A percentile compares a stretch with the other conserved stretches of the same genome.
phyloP scores from a whole-genome alignment of 2,329 filamentous ascomycete genomes.

The Cyphellophora europaea region DNA sequence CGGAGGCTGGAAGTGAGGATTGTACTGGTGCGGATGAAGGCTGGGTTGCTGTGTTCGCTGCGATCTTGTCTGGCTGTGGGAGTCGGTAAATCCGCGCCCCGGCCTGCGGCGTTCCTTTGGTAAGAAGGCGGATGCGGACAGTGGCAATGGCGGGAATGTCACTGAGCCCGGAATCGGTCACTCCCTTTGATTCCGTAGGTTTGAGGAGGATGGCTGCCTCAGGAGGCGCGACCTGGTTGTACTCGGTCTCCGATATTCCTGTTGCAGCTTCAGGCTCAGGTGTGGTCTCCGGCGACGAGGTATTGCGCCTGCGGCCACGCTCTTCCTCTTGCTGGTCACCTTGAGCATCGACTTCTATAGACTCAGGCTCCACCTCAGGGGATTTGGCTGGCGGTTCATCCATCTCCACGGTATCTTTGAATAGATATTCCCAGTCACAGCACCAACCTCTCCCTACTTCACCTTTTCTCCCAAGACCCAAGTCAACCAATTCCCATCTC shows the following conservation, averaged over 20 bases:
- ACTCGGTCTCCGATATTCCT: constrained; percentile 21
- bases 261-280: constrained; percentile 7
- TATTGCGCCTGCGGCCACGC: constrained; percentile 8
- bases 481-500: constrained; percentile 63
- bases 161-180: constrained; percentile 13
- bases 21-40: no score
- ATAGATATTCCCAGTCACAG: constrained; percentile 72
- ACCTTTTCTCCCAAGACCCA: constrained; percentile 66
- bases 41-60: no score
- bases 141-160: constrained; percentile 40
- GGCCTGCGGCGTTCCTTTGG: constrained; percentile 59
- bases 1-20: no score
- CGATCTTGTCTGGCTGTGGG: no score
- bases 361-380: no score
- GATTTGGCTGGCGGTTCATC: constrained; percentile 2
- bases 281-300: constrained; percentile 11
- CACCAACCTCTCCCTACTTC: constrained; percentile 75
- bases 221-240: constrained; percentile 31
- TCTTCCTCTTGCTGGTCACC: constrained; percentile 4
- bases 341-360: not conserved
- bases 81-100: constrained; percentile 83
- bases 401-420: constrained; percentile 25
- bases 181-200: constrained; percentile 12
- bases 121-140: constrained; percentile 57
- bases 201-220: constrained; percentile 27